phyloP scores from a whole-genome alignment of 768 basidiomycete genomes.

The Lactifluus volemus region DNA sequence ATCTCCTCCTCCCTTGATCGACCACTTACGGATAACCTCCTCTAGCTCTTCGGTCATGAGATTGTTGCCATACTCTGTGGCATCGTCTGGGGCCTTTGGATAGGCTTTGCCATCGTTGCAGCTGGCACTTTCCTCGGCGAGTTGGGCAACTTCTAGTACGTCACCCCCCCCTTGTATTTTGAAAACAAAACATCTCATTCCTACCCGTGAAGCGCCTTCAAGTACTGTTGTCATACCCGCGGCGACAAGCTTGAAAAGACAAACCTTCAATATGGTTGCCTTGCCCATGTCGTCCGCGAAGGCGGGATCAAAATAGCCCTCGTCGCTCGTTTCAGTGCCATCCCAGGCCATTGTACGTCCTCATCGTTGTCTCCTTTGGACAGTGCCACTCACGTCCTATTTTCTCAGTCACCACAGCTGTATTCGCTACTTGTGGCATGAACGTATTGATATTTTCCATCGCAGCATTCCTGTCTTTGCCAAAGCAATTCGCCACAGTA shows the following conservation, averaged over 20 bases:
- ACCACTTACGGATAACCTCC: constrained; percentile 2
- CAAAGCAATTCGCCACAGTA: constrained; percentile 88
- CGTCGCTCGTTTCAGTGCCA: constrained; percentile 69
- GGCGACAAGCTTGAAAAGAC: constrained; percentile 56
- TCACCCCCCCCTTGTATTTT: constrained; percentile 8
- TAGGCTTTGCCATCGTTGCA: constrained; percentile 79
- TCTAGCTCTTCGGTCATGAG: constrained; percentile 86
- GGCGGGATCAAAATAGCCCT: constrained; percentile 84
- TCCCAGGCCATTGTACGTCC: constrained; percentile 75
- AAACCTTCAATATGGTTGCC: constrained; percentile 39
- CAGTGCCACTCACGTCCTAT: neutral
- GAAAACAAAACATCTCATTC: neutral
- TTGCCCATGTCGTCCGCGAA: constrained; percentile 58
- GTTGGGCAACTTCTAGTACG: constrained; percentile 81
- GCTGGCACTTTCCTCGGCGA: constrained; percentile 82
- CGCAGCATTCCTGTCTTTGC: constrained; percentile 75
- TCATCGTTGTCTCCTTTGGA: neutral
- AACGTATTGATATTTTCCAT: constrained; percentile 63
- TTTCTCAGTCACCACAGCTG: constrained; percentile 67
- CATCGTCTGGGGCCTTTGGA: constrained; percentile 82
- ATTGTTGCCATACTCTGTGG: constrained; percentile 84
- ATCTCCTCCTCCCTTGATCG: neutral
- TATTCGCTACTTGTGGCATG: constrained; percentile 90
- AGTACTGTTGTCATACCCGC: constrained; percentile 63
- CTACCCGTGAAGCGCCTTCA: constrained; percentile 56